A percentile compares a stretch with the other conserved stretches of the same genome.
Evolutionary conservation across 441 rosid species (phyloP).

Genomic region (Pelargonium australe): DNA sequence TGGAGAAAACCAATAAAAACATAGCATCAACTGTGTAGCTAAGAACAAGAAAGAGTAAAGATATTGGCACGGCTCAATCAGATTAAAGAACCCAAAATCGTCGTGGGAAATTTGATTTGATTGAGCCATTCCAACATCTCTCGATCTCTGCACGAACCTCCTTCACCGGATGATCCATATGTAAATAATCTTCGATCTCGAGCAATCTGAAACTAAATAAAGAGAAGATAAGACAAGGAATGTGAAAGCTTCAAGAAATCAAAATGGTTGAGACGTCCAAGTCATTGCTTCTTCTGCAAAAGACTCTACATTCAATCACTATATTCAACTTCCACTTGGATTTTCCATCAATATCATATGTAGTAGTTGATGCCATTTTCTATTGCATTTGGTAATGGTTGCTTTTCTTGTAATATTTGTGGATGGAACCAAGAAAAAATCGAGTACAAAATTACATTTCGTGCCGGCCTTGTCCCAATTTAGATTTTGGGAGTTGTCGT

Average conservation of each 20-base stretch:
- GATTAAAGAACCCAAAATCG: constrained; percentile 34
- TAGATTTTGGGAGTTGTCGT: no score
- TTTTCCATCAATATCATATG: constrained; percentile 8
- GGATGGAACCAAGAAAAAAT: no score
- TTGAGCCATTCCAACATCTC: constrained; percentile 64
- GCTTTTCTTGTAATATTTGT: no score
- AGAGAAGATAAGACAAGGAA: no score
- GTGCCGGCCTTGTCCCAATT: no score
- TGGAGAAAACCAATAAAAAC: no score
- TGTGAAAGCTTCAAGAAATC: constrained; percentile 16
- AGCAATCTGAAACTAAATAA: background rate
- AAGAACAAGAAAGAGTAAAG: constrained; percentile 9
- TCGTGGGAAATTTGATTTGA: constrained; percentile 41
- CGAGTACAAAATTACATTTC: no score
- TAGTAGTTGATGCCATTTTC: constrained; percentile 33
- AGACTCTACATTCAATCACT: constrained; percentile 1
- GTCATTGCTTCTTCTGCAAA: constrained; percentile 31
- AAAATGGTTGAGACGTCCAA: constrained; percentile 48
- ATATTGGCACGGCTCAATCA: constrained; percentile 94
- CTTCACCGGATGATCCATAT: no score
- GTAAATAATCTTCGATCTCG: no score
- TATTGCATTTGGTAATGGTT: no score
- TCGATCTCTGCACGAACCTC: no score
- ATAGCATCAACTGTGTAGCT: no score
- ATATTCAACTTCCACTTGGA: constrained; percentile 14